Evolutionary conservation across 2,329 filamentous ascomycete genomes (phyloP).

Genomic region (Clonostachys sp.): DNA sequence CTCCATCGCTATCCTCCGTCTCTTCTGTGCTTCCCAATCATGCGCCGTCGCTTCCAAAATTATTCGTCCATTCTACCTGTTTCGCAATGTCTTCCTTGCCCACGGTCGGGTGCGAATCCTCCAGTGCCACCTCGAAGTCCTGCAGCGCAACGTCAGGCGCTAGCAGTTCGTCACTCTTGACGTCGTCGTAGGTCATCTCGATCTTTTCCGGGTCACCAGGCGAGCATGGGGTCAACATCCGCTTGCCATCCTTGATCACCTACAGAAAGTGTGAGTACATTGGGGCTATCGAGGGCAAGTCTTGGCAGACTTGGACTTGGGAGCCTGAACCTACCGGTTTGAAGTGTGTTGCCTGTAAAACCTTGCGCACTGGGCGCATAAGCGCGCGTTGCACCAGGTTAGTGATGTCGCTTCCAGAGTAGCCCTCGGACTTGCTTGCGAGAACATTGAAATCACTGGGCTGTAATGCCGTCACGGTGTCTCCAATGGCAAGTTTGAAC

Average conservation of each 20-base stretch:
- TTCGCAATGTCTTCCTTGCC: slow-evolving; percentile 77
- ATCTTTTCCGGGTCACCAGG: slow-evolving; percentile 80
- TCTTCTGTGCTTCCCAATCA: slow-evolving; percentile 13
- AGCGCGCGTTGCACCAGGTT: slow-evolving; percentile 95
- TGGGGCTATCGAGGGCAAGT: background rate
- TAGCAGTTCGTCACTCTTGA: slow-evolving; percentile 78
- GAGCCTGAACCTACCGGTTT: slow-evolving; percentile 62
- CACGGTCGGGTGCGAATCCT: slow-evolving; percentile 83
- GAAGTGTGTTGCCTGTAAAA: slow-evolving; percentile 96
- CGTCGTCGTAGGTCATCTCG: slow-evolving; percentile 91
- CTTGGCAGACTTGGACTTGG: no score
- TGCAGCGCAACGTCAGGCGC: slow-evolving; percentile 84
- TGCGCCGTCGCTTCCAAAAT: slow-evolving; percentile 89
- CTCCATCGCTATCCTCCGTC: no score
- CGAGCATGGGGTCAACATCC: slow-evolving; percentile 83
- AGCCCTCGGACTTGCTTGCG: slow-evolving; percentile 82
- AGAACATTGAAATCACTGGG: slow-evolving; percentile 74
- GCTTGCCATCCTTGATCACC: slow-evolving; percentile 64
- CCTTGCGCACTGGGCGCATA: slow-evolving; percentile 96
- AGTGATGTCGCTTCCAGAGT: slow-evolving; percentile 91
- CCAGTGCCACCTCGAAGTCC: slow-evolving; percentile 91
- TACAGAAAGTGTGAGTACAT: slow-evolving; percentile 21
- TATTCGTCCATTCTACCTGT: slow-evolving; percentile 90
- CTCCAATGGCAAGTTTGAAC: slow-evolving; percentile 94
- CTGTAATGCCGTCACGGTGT: slow-evolving; percentile 81